phyloP scores from a whole-genome alignment of 164 flowering plant genomes.

The Malania oleifera region DNA sequence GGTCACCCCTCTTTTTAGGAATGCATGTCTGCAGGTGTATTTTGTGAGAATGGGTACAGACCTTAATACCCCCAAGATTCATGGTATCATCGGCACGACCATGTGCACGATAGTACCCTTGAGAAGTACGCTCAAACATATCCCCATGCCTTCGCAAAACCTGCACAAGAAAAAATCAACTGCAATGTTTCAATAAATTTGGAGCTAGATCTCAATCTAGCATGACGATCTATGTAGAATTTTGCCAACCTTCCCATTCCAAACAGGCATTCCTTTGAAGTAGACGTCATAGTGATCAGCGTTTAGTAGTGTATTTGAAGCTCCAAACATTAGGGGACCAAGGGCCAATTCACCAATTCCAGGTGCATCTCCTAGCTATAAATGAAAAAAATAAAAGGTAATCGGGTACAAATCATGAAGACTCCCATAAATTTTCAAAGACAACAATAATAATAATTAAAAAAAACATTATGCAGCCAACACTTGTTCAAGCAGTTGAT shows the following conservation, averaged over 20 bases:
- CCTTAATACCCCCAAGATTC: constrained; percentile 99
- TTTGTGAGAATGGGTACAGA: constrained; percentile 13
- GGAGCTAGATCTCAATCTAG: not conserved
- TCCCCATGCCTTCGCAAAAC: constrained; percentile 94
- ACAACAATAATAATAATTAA: no score
- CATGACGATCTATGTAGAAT: not conserved
- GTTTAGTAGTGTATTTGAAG: constrained; percentile 75
- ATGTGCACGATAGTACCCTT: constrained; percentile 88
- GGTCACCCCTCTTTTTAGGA: no score
- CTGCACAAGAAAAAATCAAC: constrained; percentile 31
- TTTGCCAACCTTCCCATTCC: constrained; percentile 63
- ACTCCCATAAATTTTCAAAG: no score
- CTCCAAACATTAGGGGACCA: constrained; percentile 76
- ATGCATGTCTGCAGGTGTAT: not conserved
- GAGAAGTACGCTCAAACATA: constrained; percentile 72
- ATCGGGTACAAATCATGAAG: no score
- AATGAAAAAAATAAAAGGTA: not conserved
- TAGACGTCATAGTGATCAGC: constrained; percentile 79
- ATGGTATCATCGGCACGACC: constrained; percentile 99
- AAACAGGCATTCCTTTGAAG: constrained; percentile 79
- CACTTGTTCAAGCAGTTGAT: not conserved
- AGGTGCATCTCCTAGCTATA: constrained; percentile 51
- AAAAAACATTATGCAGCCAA: no score
- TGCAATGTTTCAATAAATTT: not conserved
- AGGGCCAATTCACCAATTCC: constrained; percentile 91